Base-by-base conservation (phyloP, 495 filamentous ascomycete species). In the Lineolata rhizophorae region DNA sequence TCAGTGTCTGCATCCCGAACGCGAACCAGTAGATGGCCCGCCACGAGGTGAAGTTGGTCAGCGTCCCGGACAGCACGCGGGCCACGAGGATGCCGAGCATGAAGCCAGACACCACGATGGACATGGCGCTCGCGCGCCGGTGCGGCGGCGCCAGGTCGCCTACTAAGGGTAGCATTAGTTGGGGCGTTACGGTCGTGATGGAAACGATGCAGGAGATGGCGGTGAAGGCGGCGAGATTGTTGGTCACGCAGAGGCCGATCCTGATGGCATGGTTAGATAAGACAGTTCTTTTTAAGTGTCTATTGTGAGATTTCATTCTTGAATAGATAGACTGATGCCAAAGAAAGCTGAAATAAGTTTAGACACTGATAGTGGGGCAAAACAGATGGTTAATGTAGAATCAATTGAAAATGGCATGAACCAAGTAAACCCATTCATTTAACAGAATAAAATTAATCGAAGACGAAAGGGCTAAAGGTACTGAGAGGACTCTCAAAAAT, bases 111-210 rank as follows among this genome's bases (percentile, higher is more conserved):
- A 74, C 68, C 6, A 85, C 74, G 41, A 84, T 65, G 12, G 74
- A 72, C 42, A 64, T 49, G 14, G 72, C 72, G 4, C 64, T 65
- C 9, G 75, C 74, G 5, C 76, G 67, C 19, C 70, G 67, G 16
- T 67, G 50, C 2, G 66, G 59, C 0, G 80, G 79, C 0, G 77
- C 76, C 17, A 85, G 70, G 44, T 85, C 77, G 14, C 78, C 78
- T 3, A 84, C 77, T 0, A 90, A 54, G 0, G 80, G 80, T 12
- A 90, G 71, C 73, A 85, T 75, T 30, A 82, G 61, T 52, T 87
- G 78, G 0, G 80, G 80, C 8, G 80, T 85, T 3, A 90, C 78
- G 2, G 80, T 90, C 6, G 74, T 70, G n/a, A 77, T 41, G 10
- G 70, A 68, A 16, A 64, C 64, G 22, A 85, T 45, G 47, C 73